These are phyloP conservation scores for Arthrinium puccinioides DNA, from an alignment of 2,329 filamentous ascomycete genomes.

Conservation along the genomic window DNA sequence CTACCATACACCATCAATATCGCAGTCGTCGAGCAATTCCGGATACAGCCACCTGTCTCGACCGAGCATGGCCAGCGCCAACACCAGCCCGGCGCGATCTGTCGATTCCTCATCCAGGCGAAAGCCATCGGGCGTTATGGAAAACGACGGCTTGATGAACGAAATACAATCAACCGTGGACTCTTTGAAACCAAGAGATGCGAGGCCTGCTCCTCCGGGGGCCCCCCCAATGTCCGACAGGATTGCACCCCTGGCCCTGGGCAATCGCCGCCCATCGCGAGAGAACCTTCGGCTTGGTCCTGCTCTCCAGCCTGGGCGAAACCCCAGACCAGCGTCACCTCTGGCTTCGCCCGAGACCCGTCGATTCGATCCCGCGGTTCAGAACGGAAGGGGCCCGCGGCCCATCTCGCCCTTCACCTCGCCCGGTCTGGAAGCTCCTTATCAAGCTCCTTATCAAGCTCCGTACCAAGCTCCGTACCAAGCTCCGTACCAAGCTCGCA, in stretches of 20 bases:
- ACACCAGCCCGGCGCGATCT: slow-evolving; percentile 48
- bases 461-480: no score
- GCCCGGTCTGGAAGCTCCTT: no score
- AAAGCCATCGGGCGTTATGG: not conserved
- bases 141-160: slow-evolving; percentile 35
- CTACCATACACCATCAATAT: slow-evolving; percentile 57
- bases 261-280: not conserved
- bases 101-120: slow-evolving; percentile 12
- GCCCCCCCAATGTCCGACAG: not conserved
- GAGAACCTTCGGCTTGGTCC: no score
- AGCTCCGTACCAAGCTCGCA: no score
- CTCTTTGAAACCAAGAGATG: slow-evolving; percentile 24
- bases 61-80: slow-evolving; percentile 53
- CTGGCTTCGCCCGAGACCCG: not conserved
- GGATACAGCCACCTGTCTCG: slow-evolving; percentile 40
- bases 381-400: not conserved
- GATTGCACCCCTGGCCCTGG: not conserved
- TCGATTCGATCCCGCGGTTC: not conserved
- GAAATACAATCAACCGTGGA: slow-evolving; percentile 48
- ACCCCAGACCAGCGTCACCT: no score
- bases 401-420: no score
- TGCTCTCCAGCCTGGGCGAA: no score
- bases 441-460: no score
- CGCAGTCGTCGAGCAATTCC: slow-evolving; percentile 58
- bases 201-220: slow-evolving; percentile 10